These are phyloP conservation scores for Trichophyton verrucosum DNA, from an alignment of 2,329 filamentous ascomycete species.

Conservation along the genomic window DNA sequence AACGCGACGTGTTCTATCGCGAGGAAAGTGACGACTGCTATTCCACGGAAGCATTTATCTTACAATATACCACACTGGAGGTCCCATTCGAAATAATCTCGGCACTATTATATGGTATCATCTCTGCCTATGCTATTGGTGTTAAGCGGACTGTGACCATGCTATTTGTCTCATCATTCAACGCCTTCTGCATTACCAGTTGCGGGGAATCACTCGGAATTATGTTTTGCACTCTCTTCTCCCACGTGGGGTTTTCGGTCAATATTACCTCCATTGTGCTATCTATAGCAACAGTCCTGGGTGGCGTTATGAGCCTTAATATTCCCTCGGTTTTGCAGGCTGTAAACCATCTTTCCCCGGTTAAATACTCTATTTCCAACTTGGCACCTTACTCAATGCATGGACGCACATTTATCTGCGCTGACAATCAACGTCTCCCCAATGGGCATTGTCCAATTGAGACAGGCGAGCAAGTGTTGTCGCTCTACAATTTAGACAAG, in stretches of 20 bases:
- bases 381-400: slow-evolving; percentile 54
- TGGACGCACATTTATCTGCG: slow-evolving; percentile 52
- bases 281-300: slow-evolving; percentile 58
- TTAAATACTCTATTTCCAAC: slow-evolving; percentile 57
- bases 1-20: slow-evolving; percentile 64
- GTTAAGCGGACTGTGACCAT: slow-evolving; percentile 50
- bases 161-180: slow-evolving; percentile 56
- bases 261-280: slow-evolving; percentile 60
- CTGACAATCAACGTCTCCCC: slow-evolving; percentile 45
- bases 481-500: slow-evolving; percentile 54
- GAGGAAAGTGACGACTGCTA: slow-evolving; percentile 66
- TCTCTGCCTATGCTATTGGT: slow-evolving; percentile 53
- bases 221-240: slow-evolving; percentile 66
- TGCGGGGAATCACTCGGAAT: slow-evolving; percentile 67
- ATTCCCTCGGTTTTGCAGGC: slow-evolving; percentile 54
- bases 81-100: slow-evolving; percentile 58
- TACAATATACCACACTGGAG: slow-evolving; percentile 58
- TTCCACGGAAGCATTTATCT: slow-evolving; percentile 56
- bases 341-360: slow-evolving; percentile 59
- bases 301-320: slow-evolving; percentile 56
- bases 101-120: slow-evolving; percentile 51
- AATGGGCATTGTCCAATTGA: slow-evolving; percentile 52
- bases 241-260: slow-evolving; percentile 63
- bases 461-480: slow-evolving; percentile 54
- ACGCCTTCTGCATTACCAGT: slow-evolving; percentile 59